These are phyloP conservation scores for Neonothopanus nambi DNA, from an alignment of 1,284 basidiomycete species.

Conservation along the genomic window DNA sequence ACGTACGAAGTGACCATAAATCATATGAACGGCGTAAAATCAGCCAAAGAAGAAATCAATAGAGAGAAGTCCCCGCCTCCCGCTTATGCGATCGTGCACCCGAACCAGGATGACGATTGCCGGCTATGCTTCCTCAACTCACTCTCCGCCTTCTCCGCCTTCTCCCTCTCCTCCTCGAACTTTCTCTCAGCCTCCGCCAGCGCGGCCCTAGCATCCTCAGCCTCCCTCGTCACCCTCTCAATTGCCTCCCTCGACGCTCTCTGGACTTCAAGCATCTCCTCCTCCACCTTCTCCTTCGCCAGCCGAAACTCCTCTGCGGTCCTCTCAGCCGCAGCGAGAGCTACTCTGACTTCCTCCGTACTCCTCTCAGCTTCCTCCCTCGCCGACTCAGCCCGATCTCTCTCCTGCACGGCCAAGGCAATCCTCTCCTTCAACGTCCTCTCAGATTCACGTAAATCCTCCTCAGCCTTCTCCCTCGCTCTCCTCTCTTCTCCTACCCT, in stretches of 20 bases:
- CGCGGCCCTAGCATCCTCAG: background rate
- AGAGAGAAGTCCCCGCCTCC: too few relatives aligned
- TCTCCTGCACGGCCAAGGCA: background rate
- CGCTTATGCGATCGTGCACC: too few relatives aligned
- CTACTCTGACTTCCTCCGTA: background rate
- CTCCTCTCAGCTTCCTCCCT: background rate
- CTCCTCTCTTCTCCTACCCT: background rate
- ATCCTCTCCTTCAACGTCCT: background rate
- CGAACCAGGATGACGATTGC: background rate
- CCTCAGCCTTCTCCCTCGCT: background rate
- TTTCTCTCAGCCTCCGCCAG: constrained; percentile 4
- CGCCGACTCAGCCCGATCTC: background rate
- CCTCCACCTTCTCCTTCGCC: constrained; percentile 4
- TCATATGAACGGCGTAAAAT: too few relatives aligned
- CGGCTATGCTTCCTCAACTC: constrained; percentile 1
- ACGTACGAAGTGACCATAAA: too few relatives aligned
- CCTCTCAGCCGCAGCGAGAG: background rate
- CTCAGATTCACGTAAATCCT: constrained; percentile 1
- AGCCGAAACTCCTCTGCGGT: constrained; percentile 1
- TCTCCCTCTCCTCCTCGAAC: constrained; percentile 1
- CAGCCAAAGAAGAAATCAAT: too few relatives aligned
- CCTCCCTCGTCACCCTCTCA: constrained; percentile 1
- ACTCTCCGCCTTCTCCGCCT: constrained; percentile 5
- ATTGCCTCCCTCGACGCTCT: background rate
- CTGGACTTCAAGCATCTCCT: background rate